phyloP scores from a whole-genome alignment of 352 stramenopile genomes.

The Pythium rishiriense region DNA sequence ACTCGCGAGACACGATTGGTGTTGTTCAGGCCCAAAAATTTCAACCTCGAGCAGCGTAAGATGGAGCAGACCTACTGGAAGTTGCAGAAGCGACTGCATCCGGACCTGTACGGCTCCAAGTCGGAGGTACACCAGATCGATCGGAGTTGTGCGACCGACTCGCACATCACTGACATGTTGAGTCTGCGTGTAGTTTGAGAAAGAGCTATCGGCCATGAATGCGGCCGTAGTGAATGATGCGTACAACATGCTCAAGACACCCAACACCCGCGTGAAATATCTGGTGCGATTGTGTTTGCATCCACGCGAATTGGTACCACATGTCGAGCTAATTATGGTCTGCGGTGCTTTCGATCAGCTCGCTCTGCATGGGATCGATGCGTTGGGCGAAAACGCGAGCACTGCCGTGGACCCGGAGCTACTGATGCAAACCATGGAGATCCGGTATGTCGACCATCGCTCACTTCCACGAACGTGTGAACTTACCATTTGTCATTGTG shows the following conservation, averaged over 20 bases:
- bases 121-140: conserved; percentile 80
- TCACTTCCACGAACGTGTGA: background rate
- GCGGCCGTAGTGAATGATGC: conserved; percentile 81
- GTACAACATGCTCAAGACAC: conserved; percentile 89
- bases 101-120: conserved; percentile 85
- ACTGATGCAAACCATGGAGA: conserved; percentile 87
- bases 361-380: conserved; percentile 79
- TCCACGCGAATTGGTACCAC: no score
- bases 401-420: conserved; percentile 73
- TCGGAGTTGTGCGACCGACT: no score
- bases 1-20: no score
- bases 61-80: conserved; percentile 90
- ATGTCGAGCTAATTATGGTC: no score
- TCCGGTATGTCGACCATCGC: conserved; percentile 39
- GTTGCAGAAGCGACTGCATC: conserved; percentile 83
- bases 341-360: conserved; percentile 48
- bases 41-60: conserved; percentile 73
- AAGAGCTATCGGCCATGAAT: conserved; percentile 77
- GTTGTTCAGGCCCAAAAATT: conserved; percentile 63
- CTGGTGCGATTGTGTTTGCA: conserved; percentile 39
- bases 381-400: conserved; percentile 70
- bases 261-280: conserved; percentile 83
- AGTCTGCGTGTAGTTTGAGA: conserved; percentile 56
- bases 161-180: no score
- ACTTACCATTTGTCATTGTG: background rate